Base-by-base conservation (phyloP, 2,329 filamentous ascomycete genomes). In the Lithohypha guttulata region DNA sequence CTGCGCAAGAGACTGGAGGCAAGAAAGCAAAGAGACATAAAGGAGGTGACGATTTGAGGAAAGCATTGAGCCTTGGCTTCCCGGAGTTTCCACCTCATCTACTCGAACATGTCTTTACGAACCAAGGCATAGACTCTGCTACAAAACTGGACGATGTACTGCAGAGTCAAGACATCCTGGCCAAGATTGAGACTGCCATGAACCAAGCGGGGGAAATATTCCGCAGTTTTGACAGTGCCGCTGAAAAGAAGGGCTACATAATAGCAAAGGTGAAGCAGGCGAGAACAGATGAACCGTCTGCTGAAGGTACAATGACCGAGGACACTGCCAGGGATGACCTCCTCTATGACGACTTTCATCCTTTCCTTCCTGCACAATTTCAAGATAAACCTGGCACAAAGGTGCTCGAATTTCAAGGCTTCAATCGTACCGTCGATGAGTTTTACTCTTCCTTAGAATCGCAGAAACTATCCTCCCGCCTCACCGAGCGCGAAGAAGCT, bases 361-460 rank as follows among this genome's bases (percentile, higher is more conserved):
- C 91, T 0, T 96, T 96, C 58, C 67, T 81, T 26, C 91, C 91
- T 0, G 67, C 71, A 15, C 89, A 96, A 50, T 82, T 93, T 45
- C 75, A 79, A 45, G 68, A 73, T 5, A 77, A 86, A 41, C 65
- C 76, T 0, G 63, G 69, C 0, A 73, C 79, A 17, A 72, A 75
- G 2, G 75, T 93, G 11, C 55, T 96, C 9, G 75, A 84, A 39
- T 86, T 87, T 49, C 73, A 84, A 5, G 81, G 79, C 7, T 96
- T 93, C 66, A 95, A 95, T 59, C 82, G 81, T 55, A 91, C 86
- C 0, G 86, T 94, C 0, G 91, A 98, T 55, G 84, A 94, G 50
- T 98, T 95, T 64, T 96, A 93, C 59, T 96, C 91, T 0, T 96
- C 89, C 0, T 75, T 96, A 18, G 91, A 98, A 61, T 85, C 87